Conservation (phyloP, 75 land plant species). For the Cryptomeria japonica region DNA sequence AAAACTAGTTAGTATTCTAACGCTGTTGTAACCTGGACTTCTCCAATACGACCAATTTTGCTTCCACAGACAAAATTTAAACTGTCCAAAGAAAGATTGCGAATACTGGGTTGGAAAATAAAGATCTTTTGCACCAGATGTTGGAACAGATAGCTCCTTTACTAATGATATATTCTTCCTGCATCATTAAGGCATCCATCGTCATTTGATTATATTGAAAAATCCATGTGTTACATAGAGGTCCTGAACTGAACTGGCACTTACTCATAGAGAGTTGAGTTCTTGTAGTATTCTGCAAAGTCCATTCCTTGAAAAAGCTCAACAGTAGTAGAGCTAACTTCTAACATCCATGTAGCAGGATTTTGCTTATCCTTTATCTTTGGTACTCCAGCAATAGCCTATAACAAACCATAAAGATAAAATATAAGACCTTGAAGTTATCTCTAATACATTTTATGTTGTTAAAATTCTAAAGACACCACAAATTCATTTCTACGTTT, state of each 20-base stretch:
- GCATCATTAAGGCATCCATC: conserved; percentile 4
- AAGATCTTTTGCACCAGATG: conserved; percentile 26
- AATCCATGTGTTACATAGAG: neutral
- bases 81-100: conserved; percentile 22
- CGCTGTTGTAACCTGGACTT: conserved; percentile 39
- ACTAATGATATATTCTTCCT: conserved; percentile 22
- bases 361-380: conserved; percentile 30
- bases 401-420: neutral
- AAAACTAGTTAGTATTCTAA: conserved; percentile 32
- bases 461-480: too few species aligned
- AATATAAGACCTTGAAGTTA: neutral
- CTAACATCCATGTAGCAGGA: conserved; percentile 55
- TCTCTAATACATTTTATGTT: neutral
- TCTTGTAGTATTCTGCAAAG: conserved; percentile 17
- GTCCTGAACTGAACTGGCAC: neutral
- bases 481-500: neutral
- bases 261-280: conserved; percentile 25
- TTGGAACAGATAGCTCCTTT: conserved; percentile 6
- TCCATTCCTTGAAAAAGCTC: conserved; percentile 18
- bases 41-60: conserved; percentile 47
- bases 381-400: conserved; percentile 3
- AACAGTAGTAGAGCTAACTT: conserved; percentile 23
- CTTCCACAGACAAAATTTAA: conserved; percentile 47
- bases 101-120: conserved; percentile 37
- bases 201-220: neutral